A percentile compares a stretch with the other conserved stretches of the same genome.
Conservation (phyloP, 2,329 filamentous ascomycete genomes). For the Pseudocercospora fijiensis region DNA sequence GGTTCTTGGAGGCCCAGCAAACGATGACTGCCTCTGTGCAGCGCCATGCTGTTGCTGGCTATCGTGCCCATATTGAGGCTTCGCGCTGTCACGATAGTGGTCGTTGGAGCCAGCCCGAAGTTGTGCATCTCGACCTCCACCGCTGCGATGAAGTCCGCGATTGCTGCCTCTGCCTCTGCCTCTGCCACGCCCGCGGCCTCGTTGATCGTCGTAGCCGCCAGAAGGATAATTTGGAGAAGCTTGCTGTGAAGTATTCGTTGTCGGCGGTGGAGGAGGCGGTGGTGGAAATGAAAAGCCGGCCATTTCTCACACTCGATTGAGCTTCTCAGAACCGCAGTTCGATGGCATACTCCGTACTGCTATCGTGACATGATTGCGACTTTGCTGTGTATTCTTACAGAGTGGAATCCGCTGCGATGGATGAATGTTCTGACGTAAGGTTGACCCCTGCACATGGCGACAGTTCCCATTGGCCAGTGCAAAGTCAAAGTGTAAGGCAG, state of each 20-base stretch:
- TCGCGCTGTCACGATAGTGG: background rate
- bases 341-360: background rate
- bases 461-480: background rate
- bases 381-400: too few relatives aligned
- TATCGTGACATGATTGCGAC: too few relatives aligned
- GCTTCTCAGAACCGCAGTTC: background rate
- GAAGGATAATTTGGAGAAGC: slow-evolving; percentile 24
- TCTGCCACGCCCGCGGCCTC: slow-evolving; percentile 32
- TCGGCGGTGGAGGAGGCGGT: slow-evolving; percentile 44
- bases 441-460: background rate
- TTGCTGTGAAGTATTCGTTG: slow-evolving; percentile 19
- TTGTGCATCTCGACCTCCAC: slow-evolving; percentile 31
- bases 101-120: background rate
- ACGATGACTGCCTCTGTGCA: background rate
- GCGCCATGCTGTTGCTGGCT: background rate
- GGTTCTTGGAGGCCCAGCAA: slow-evolving; percentile 18
- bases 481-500: background rate
- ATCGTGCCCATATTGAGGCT: background rate
- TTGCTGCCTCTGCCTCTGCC: slow-evolving; percentile 16
- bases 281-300: slow-evolving; percentile 49
- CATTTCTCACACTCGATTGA: too few relatives aligned
- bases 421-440: too few relatives aligned
- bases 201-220: slow-evolving; percentile 25
- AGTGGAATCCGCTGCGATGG: too few relatives aligned
- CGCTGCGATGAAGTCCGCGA: background rate